phyloP scores from a whole-genome alignment of 352 stramenopile species.

The Phytophthora palmivora region DNA sequence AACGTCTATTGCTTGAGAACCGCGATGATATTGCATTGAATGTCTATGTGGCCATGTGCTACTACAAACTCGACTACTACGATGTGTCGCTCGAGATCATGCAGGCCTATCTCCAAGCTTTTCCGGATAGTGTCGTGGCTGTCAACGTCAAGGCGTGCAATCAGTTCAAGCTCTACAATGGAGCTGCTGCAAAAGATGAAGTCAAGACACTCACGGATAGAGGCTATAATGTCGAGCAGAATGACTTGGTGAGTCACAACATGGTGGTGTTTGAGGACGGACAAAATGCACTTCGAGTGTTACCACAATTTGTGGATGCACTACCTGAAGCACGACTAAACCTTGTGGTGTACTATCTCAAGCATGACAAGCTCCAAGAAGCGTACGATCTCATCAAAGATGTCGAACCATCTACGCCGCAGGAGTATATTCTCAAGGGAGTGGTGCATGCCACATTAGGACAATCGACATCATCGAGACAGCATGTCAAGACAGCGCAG shows the following conservation, averaged over 20 bases:
- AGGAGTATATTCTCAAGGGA: slow-evolving; percentile 93
- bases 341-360: slow-evolving; percentile 94
- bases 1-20: slow-evolving; percentile 94
- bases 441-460: slow-evolving; percentile 93
- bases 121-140: slow-evolving; percentile 91
- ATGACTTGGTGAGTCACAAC: slow-evolving; percentile 97
- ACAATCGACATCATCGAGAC: slow-evolving; percentile 86
- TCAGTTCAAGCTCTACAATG: slow-evolving; percentile 97
- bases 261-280: slow-evolving; percentile 96
- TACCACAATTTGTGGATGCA: slow-evolving; percentile 92
- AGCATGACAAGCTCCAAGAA: slow-evolving; percentile 93
- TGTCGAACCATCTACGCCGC: slow-evolving; percentile 92
- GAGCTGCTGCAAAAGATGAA: slow-evolving; percentile 94
- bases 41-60: slow-evolving; percentile 98
- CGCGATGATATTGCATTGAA: slow-evolving; percentile 97
- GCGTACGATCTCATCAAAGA: slow-evolving; percentile 96
- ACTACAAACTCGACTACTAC: slow-evolving; percentile 99
- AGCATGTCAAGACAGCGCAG: slow-evolving; percentile 94
- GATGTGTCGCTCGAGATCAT: slow-evolving; percentile 97
- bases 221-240: slow-evolving; percentile 89
- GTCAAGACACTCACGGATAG: slow-evolving; percentile 92
- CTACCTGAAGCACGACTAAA: slow-evolving; percentile 96
- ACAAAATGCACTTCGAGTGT: slow-evolving; percentile 92
- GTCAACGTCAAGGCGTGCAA: slow-evolving; percentile 98
- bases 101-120: slow-evolving; percentile 93